Evolutionary conservation across 257 asterid species (phyloP).

Genomic region (Knoxia roxburghii): DNA sequence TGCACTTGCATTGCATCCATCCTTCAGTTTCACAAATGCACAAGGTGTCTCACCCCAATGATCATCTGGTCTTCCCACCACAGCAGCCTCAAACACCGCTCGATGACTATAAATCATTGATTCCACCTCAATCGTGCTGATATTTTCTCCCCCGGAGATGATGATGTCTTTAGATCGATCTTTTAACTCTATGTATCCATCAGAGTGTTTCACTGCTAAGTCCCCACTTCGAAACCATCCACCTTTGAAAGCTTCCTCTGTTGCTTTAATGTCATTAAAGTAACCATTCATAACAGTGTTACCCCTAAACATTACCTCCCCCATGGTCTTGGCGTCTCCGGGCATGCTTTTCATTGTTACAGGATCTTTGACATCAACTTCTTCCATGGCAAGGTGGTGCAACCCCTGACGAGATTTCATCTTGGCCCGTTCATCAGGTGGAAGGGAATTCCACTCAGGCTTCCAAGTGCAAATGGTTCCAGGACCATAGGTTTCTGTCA

Average conservation of each 20-base stretch:
- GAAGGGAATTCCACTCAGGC: slow-evolving; percentile 33
- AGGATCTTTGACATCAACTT: slow-evolving; percentile 27
- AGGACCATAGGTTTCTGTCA: slow-evolving; percentile 37
- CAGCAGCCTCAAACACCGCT: slow-evolving; percentile 31
- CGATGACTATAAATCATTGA: slow-evolving; percentile 29
- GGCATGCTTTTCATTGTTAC: slow-evolving; percentile 28
- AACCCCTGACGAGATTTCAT: slow-evolving; percentile 33
- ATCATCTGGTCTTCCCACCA: slow-evolving; percentile 34
- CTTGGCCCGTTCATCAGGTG: slow-evolving; percentile 22
- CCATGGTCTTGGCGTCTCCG: slow-evolving; percentile 28
- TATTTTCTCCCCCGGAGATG: slow-evolving; percentile 35
- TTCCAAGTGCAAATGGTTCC: slow-evolving; percentile 35
- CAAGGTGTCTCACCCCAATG: slow-evolving; percentile 38
- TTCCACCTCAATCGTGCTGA: slow-evolving; percentile 37
- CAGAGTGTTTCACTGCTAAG: slow-evolving; percentile 30
- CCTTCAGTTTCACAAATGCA: slow-evolving; percentile 32
- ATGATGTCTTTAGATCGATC: slow-evolving; percentile 34
- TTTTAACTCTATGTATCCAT: slow-evolving; percentile 34
- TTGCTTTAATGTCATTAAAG: slow-evolving; percentile 24
- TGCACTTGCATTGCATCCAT: slow-evolving; percentile 19
- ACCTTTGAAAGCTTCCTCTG: slow-evolving; percentile 28
- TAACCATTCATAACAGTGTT: slow-evolving; percentile 37
- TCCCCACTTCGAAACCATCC: slow-evolving; percentile 38
- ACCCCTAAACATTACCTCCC: slow-evolving; percentile 38
- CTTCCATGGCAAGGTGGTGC: slow-evolving; percentile 30